These are phyloP conservation scores for Tricholoma flavovirens DNA, from an alignment of 768 basidiomycete genomes.

Conservation along the genomic window DNA sequence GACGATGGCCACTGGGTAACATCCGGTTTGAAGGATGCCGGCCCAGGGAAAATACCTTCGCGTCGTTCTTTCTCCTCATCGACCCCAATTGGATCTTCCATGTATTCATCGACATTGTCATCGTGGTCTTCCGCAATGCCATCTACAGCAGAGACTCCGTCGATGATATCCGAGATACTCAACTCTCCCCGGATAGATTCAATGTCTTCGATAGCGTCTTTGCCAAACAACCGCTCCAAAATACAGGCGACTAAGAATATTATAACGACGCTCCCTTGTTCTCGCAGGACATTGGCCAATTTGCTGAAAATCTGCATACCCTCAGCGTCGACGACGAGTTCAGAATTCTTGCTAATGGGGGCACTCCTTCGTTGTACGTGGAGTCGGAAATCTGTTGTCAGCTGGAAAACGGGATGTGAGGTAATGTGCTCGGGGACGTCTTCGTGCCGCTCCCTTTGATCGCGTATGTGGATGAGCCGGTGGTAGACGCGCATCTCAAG, in stretches of 20 bases:
- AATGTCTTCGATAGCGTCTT: slow-evolving; percentile 73
- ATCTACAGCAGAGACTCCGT: slow-evolving; percentile 40
- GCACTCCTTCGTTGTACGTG: slow-evolving; percentile 78
- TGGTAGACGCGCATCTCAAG: slow-evolving; percentile 97
- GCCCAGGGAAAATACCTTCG: background rate
- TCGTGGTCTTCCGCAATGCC: slow-evolving; percentile 17
- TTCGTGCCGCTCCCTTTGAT: slow-evolving; percentile 71
- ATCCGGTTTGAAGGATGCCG: slow-evolving; percentile 15
- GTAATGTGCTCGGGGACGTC: slow-evolving; percentile 65
- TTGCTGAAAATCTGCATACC: slow-evolving; percentile 66
- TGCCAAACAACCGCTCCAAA: slow-evolving; percentile 79
- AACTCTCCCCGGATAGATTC: slow-evolving; percentile 57
- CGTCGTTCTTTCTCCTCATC: slow-evolving; percentile 16
- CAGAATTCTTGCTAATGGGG: slow-evolving; percentile 64
- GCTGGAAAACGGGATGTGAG: slow-evolving; percentile 69
- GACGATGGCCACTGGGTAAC: slow-evolving; percentile 15
- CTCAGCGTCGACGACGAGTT: slow-evolving; percentile 54
- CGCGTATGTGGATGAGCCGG: slow-evolving; percentile 84
- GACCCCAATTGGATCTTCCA: slow-evolving; percentile 16
- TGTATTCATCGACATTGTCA: slow-evolving; percentile 19
- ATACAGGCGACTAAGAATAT: slow-evolving; percentile 89
- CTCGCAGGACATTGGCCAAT: slow-evolving; percentile 55
- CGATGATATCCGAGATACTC: slow-evolving; percentile 59
- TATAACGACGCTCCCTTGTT: slow-evolving; percentile 63
- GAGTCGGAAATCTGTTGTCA: slow-evolving; percentile 75